phyloP scores from a whole-genome alignment of 495 filamentous ascomycete genomes.

The Penicillium fimorum region DNA sequence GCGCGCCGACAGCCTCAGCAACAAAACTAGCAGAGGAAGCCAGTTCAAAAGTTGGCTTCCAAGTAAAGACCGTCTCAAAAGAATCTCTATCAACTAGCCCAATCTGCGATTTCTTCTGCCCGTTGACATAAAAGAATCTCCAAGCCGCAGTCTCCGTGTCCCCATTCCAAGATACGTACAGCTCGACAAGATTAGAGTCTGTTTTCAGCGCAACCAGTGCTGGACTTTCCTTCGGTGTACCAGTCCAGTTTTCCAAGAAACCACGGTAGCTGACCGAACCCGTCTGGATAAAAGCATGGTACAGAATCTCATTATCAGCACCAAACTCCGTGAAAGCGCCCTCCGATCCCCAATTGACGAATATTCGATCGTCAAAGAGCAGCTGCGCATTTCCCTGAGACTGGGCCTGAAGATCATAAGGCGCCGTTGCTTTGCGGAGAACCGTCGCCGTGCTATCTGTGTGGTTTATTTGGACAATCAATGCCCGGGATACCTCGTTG shows the following conservation, averaged over 20 bases:
- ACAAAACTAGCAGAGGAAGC: background rate
- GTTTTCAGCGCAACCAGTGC: background rate
- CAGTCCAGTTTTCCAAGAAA: constrained; percentile 22
- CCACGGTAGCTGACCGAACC: constrained; percentile 22
- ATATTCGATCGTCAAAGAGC: constrained; percentile 44
- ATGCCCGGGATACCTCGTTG: constrained; percentile 38
- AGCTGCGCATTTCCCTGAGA: constrained; percentile 51
- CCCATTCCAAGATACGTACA: constrained; percentile 39
- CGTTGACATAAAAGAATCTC: constrained; percentile 24
- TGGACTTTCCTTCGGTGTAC: constrained; percentile 6
- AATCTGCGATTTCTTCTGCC: background rate
- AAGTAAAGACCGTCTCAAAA: background rate
- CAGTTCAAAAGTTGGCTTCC: background rate
- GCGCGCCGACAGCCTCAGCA: background rate
- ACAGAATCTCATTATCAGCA: constrained; percentile 41
- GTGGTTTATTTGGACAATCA: constrained; percentile 45
- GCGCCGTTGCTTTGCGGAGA: constrained; percentile 10
- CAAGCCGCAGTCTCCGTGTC: constrained; percentile 35
- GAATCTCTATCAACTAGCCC: background rate
- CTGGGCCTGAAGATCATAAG: constrained; percentile 30
- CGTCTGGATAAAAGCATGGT: constrained; percentile 20
- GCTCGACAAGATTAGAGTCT: background rate
- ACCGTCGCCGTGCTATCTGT: constrained; percentile 38
- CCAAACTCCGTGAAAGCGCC: constrained; percentile 48
- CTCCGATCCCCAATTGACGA: constrained; percentile 51